Base-by-base conservation (phyloP, 1,139 yeast genomes). In the Martiniozyma asiatica region DNA sequence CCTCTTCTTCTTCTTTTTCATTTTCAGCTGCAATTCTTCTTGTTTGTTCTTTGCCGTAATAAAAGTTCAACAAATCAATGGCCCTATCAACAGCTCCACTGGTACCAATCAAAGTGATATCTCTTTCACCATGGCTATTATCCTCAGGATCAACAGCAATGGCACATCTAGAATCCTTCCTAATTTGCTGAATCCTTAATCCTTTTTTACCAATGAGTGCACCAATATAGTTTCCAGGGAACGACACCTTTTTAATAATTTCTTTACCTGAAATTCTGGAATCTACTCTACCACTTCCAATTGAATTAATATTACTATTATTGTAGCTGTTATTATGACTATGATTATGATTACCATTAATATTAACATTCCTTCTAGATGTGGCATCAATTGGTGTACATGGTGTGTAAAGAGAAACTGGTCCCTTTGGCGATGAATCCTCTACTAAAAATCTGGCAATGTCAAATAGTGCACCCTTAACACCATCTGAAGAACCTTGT, bases 171-270 rank as follows among this genome's bases (percentile, higher is more conserved):
- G 87, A 72, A 26, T 68, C 68, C 45, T 79, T 73, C 44, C 95
- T 68, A 33, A 85, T 80, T 34, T 87, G 94, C 51, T 81, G 92
- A 44, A 85, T 82, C 56, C 93, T 69, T 14, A 37, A 12, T 3
- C 95, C 95, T 42, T 77, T 76, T 46, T 78, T 78, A 42, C 96
- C 96, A 47, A 85, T 82, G 35, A 85, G 65, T 30, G 94, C 92
- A 28, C 96, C 96, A 30, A 85, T 94, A 61, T 77, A 75, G 37
- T 76, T 85, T 43, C 80, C 76, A 24, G 94, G 84, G 51, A 84
- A 78, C 14, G 69, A 58, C 21, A 76, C 61, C 20, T 57, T 56
- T 31, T 61, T 65, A 8, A 60, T 51, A 25, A 55, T 47, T 33
- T 55, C 59, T 24, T 45, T 52, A 14, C 42, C 48, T 23, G 36